Evolutionary conservation across 257 asterid species (phyloP).

Genomic region (Datura wrightii): DNA sequence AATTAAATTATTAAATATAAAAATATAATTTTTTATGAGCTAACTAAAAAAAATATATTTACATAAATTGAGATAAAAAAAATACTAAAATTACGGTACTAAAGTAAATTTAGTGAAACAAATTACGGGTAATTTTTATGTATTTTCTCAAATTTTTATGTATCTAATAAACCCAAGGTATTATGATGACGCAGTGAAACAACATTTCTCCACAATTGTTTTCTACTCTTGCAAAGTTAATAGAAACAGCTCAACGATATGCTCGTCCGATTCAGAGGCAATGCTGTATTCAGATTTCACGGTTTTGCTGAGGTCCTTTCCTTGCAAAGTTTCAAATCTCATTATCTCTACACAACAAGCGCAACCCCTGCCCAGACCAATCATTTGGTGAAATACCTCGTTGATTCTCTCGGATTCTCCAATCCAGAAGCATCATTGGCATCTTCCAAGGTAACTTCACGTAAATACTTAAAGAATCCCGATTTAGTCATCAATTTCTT

Average conservation of each 20-base stretch:
- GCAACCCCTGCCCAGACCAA: neutral
- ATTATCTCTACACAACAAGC: neutral
- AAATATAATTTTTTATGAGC: no score
- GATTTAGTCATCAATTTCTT: conserved; percentile 33
- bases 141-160: no score
- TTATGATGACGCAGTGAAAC: neutral
- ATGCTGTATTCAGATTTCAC: neutral
- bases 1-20: no score
- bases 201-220: neutral
- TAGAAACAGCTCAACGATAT: neutral
- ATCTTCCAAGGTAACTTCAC: conserved; percentile 12
- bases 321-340: neutral
- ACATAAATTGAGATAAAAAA: no score
- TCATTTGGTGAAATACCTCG: conserved; percentile 28
- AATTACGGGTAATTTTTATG: no score
- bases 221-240: neutral
- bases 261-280: neutral
- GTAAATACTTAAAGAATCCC: neutral
- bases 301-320: neutral
- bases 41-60: no score
- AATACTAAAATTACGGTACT: no score
- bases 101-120: no score
- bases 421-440: conserved; percentile 24
- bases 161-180: no score
- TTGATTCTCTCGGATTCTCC: conserved; percentile 38